Conservation (phyloP, 208 protist species). For the Trypanosoma grayi region DNA sequence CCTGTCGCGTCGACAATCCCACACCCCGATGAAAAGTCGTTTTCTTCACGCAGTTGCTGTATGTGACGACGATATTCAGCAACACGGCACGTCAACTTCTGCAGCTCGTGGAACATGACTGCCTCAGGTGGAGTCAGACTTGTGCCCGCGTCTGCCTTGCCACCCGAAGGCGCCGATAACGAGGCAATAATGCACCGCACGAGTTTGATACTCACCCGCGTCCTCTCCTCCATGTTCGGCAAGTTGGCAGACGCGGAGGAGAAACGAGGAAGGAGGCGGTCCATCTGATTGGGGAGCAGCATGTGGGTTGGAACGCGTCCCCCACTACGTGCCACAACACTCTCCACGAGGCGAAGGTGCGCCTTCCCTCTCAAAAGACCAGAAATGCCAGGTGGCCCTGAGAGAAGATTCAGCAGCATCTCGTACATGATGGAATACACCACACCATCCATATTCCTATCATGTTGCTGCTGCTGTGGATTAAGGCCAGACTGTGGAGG, state of each 20-base stretch:
- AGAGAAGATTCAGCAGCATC: slow-evolving; percentile 15
- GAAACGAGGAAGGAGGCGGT: slow-evolving; percentile 41
- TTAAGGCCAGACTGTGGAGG: not conserved
- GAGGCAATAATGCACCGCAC: slow-evolving; percentile 1
- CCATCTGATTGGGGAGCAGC: slow-evolving; percentile 51
- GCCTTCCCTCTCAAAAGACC: not conserved
- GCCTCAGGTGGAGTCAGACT: slow-evolving; percentile 12
- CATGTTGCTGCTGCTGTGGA: not conserved
- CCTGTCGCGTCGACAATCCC: not conserved
- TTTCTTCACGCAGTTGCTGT: not conserved
- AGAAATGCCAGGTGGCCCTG: not conserved
- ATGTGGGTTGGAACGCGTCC: slow-evolving; percentile 46
- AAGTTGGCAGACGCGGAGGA: not conserved
- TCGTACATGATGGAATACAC: slow-evolving; percentile 22
- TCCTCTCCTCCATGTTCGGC: not conserved
- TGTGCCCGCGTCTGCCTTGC: not conserved
- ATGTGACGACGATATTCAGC: slow-evolving; percentile 27
- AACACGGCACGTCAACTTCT: slow-evolving; percentile 51
- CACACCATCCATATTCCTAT: not conserved
- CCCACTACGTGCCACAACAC: slow-evolving; percentile 15
- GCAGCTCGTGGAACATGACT: slow-evolving; percentile 36
- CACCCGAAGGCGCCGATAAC: not conserved
- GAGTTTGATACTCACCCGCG: slow-evolving; percentile 7
- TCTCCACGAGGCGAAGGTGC: slow-evolving; percentile 2
- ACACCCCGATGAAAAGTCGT: not conserved